Conservation (phyloP, 75 land plant species). For the Ceratopteris richardii region DNA sequence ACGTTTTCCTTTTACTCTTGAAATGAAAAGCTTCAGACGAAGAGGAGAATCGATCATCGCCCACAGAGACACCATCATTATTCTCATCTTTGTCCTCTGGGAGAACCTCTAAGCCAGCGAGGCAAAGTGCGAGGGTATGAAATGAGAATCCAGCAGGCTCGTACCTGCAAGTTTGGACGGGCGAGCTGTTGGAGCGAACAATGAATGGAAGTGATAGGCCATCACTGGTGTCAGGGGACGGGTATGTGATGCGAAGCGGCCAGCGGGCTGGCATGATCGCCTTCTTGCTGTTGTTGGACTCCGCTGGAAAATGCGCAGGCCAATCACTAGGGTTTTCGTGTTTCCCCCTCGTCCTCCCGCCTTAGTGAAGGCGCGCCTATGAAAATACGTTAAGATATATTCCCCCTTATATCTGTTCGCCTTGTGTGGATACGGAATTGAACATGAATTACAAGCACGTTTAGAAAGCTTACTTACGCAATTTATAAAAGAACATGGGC, state of each 20-base stretch:
- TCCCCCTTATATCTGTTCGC: too few relatives aligned
- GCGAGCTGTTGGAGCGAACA: constrained; percentile 70
- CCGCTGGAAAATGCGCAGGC: too few relatives aligned
- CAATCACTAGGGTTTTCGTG: too few relatives aligned
- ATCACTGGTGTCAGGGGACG: neutral
- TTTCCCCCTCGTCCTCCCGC: too few relatives aligned
- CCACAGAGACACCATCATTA: constrained; percentile 29
- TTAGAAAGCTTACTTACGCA: too few relatives aligned
- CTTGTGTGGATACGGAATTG: too few relatives aligned
- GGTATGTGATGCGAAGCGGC: constrained; percentile 5
- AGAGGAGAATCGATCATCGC: constrained; percentile 30
- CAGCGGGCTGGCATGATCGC: too few relatives aligned
- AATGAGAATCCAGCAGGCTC: constrained; percentile 94
- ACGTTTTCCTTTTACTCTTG: constrained; percentile 84
- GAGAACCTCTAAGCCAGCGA: constrained; percentile 40
- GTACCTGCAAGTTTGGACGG: constrained; percentile 42
- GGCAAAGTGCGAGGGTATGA: constrained; percentile 58
- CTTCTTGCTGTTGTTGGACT: too few relatives aligned
- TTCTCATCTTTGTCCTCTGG: constrained; percentile 21
- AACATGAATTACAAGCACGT: too few relatives aligned
- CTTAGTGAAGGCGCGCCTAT: too few relatives aligned
- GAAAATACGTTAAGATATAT: too few relatives aligned
- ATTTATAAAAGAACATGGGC: too few relatives aligned
- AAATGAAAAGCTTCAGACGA: constrained; percentile 61
- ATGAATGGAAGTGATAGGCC: constrained; percentile 25